Evolutionary conservation across 169 alveolate genomes (phyloP), one percentile per base, ranked within the genome.

Genomic region (Blepharisma undulans): DNA sequence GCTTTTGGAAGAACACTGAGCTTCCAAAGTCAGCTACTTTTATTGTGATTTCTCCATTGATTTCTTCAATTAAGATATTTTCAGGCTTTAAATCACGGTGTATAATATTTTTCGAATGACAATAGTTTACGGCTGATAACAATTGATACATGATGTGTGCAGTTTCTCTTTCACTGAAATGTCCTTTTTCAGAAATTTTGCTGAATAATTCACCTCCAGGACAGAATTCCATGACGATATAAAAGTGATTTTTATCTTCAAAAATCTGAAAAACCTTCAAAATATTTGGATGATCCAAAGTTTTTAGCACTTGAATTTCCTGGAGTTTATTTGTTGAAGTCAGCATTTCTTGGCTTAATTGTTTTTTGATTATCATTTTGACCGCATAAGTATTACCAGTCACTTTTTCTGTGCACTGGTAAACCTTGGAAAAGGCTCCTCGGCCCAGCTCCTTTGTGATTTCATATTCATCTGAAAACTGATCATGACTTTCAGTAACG

Each of bases 41-140:
- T 74, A 88, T 60, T 22, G 72, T 19, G 29, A 76, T 18, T 30
- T 61, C 79, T 30, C 34, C 77, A 80, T 36, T 21, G 30, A 18
- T 21, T 1, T 36, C 82, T 61, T 88, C 85, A 32, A 88, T 21
- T n/a, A 88, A 25, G 48, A 93, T 82, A 87, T 90, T 93, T 84
- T 93, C 94, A 25, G 94, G 95, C 25, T 93, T 93, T 81, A 93
- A 87, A 88, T 93, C 94, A 10, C 95, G 72, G 66, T 93, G 95
- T 7, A 85, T 61, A 14, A 93, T 90, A 34, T 91, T 82, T 34
- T 90, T 82, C 48, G 92, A 81, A 87, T 93, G 95, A 22, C 92
- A 93, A 81, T 93, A 93, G 81, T 34, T 33, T 22, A 93, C 71
- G 0, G 94, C 95, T 16, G 94, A 82, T 14, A 90, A 36, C 16